Percentiles rank a stretch among this genome's conserved stretches.
Conservation (phyloP, 768 basidiomycete species). For the Phylloporus sp. region DNA sequence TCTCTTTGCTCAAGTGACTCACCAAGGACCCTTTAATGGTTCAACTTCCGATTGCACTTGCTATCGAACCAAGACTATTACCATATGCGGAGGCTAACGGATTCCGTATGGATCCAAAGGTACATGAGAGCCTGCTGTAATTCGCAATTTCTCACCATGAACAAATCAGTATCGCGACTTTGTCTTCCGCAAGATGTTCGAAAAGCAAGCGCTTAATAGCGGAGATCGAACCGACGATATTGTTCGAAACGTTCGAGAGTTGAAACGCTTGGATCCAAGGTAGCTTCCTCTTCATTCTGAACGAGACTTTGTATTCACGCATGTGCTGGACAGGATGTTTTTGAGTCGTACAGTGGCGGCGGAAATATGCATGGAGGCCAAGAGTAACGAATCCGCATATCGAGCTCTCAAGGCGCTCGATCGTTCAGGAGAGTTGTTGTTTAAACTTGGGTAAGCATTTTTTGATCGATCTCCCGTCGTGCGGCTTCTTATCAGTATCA, state of each 20-base stretch:
- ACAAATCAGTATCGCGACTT: conserved; percentile 68
- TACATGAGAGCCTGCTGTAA: conserved; percentile 23
- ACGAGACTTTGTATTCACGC: conserved; percentile 1
- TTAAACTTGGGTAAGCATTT: conserved; percentile 59
- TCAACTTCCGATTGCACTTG: conserved; percentile 71
- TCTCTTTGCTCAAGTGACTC: conserved; percentile 4
- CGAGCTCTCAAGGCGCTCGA: conserved; percentile 64
- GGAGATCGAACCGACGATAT: conserved; percentile 61
- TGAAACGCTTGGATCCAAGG: conserved; percentile 68
- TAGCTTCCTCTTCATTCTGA: conserved; percentile 32
- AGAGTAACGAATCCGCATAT: conserved; percentile 66
- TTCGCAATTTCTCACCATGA: conserved; percentile 10
- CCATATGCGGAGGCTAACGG: conserved; percentile 71
- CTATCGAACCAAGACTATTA: conserved; percentile 71
- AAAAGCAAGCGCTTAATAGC: conserved; percentile 45
- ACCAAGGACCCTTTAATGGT: conserved; percentile 71
- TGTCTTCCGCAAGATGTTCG: conserved; percentile 86
- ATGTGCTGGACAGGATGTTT: conserved; percentile 58
- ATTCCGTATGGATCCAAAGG: conserved; percentile 76
- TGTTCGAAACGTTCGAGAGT: conserved; percentile 63
- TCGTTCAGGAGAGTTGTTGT: conserved; percentile 60
- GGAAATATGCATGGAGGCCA: conserved; percentile 79
- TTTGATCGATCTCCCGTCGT: background rate
- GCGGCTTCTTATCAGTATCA: conserved; percentile 13
- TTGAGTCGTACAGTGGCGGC: conserved; percentile 79